Evolutionary conservation across 1,139 yeast genomes (phyloP), one percentile per base, ranked within the genome.

Genomic region (Protomyces inouyei): DNA sequence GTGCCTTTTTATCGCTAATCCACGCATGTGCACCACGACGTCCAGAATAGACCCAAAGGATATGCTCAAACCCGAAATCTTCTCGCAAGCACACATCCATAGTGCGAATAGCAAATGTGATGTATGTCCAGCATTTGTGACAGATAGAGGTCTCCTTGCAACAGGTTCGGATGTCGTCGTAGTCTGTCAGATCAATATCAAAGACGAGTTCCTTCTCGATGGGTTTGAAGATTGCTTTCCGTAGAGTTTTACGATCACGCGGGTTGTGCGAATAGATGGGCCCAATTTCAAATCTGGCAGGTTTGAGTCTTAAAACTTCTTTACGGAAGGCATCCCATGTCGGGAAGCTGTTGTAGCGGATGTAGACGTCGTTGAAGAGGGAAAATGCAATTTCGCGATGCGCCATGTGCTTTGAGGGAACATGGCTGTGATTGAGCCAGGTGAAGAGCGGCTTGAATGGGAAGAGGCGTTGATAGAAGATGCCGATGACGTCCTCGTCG

Each of bases 1-100:
- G 79, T 0, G 97, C 97, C 60, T 92, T 78, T 64, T 83, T 76
- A 73, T 95, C 98, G 75, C 97, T 88, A 32, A 93, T 82, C 99
- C 99, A 93, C 71, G 98, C 95, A 80, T 93, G 99, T 32, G 96
- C 97, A 75, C 99, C 99, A 82, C 99, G 88, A 79, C 99, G 86
- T 57, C 99, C 99, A 0, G 97, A 90, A 73, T 90, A 93, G 2
- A 93, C 97, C 98, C 98, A 93, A 56, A 93, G 79, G 73, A 91
- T 78, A 74, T 90, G 86, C 65, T 85, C 78, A 75, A 90, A 92
- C 0, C 97, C 98, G 76, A 95, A 93, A 75, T 93, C 98, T 60
- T 90, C 89, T 65, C 83, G 78, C 65, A 93, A 78, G 0, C 96
- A 87, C 1, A 76, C 73, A 66, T 88, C 91, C 67, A 95, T 78